phyloP scores from a whole-genome alignment of 2,329 filamentous ascomycete genomes.

The Exophiala sp. region DNA sequence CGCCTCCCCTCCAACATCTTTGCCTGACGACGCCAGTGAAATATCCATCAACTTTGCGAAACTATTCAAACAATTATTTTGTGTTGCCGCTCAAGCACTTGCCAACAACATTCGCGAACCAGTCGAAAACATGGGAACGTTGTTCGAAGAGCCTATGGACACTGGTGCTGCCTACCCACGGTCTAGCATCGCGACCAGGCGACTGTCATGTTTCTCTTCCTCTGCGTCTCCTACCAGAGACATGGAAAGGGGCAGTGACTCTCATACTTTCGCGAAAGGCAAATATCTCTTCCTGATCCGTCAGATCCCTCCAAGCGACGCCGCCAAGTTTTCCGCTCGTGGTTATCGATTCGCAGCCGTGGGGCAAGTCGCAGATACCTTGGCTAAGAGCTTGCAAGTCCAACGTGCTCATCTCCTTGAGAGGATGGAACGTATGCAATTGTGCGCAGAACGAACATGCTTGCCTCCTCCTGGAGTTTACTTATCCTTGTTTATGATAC shows the following conservation, averaged over 20 bases:
- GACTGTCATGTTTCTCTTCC: conserved; percentile 28
- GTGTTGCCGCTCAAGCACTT: conserved; percentile 71
- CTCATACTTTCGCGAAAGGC: conserved; percentile 45
- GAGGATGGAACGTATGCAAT: conserved; percentile 63
- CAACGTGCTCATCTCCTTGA: conserved; percentile 58
- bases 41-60: conserved; percentile 64
- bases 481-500: conserved; percentile 42
- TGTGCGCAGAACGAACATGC: conserved; percentile 39
- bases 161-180: conserved; percentile 49
- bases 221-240: conserved; percentile 38
- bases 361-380: conserved; percentile 63
- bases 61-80: conserved; percentile 80
- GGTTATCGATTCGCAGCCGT: conserved; percentile 76
- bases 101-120: conserved; percentile 63
- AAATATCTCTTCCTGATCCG: conserved; percentile 79
- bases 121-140: conserved; percentile 61
- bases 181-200: conserved; percentile 10
- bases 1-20: conserved; percentile 21
- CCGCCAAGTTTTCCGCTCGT: conserved; percentile 61
- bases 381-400: conserved; percentile 73
- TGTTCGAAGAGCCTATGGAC: conserved; percentile 72
- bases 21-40: conserved; percentile 23
- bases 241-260: conserved; percentile 13
- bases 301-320: conserved; percentile 57
- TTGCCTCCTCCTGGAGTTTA: conserved; percentile 38